These are phyloP conservation scores for Quercus phellos DNA, from an alignment of 331 rosid genomes.

Conservation along the genomic window DNA sequence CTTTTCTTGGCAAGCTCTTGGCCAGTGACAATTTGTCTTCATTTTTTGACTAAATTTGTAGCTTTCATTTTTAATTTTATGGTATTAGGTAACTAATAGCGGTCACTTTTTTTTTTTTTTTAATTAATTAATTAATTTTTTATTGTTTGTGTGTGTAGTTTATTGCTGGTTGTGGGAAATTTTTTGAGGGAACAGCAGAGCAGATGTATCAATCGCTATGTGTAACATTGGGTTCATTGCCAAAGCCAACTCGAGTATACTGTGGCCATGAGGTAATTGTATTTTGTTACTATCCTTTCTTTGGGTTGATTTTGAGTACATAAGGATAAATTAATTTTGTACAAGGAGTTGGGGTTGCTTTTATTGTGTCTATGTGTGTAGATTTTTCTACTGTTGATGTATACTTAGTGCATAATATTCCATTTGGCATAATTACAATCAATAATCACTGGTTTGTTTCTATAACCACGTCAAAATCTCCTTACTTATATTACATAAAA, in stretches of 20 bases:
- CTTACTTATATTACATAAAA: too few relatives aligned
- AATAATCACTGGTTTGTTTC: not conserved
- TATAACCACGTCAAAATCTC: too few relatives aligned
- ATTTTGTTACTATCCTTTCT: not conserved
- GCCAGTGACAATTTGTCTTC: not conserved
- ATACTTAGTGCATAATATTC: not conserved
- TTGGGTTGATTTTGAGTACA: not conserved
- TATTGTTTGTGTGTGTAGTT: slow-evolving; percentile 39
- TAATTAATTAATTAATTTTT: too few relatives aligned
- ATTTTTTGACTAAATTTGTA: not conserved
- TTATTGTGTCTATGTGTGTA: not conserved
- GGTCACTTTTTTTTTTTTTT: not conserved
- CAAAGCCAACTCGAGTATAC: slow-evolving; percentile 72
- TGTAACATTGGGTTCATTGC: slow-evolving; percentile 72
- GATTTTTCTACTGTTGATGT: not conserved
- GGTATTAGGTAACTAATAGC: not conserved
- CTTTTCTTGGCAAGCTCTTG: not conserved
- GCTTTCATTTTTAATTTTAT: slow-evolving; percentile 4
- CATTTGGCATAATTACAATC: not conserved
- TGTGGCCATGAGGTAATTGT: slow-evolving; percentile 90
- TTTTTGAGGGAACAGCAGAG: slow-evolving; percentile 94
- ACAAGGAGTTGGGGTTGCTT: not conserved
- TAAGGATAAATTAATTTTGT: not conserved
- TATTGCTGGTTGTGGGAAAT: slow-evolving; percentile 83
- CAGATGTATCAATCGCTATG: slow-evolving; percentile 92